Evolutionary conservation across 2,329 filamentous ascomycete genomes (phyloP), one percentile per base, ranked within the genome.

Genomic region (Aspergillus awamori): DNA sequence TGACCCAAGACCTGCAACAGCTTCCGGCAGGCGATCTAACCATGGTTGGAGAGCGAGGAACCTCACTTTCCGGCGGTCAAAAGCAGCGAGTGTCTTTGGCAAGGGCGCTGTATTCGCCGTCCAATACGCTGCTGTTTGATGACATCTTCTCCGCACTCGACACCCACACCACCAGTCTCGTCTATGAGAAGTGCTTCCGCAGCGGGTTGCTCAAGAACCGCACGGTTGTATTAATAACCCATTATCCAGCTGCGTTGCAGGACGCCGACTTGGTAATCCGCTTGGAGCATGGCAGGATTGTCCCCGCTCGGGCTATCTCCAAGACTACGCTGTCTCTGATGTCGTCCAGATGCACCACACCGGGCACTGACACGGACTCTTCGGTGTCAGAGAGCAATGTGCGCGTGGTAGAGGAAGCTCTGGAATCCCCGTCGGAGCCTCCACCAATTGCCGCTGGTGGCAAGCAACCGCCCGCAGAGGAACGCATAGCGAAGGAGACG

Each of bases 31-130:
- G 85, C 17, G 87, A 89, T 63, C 74, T 83, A 48, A 86, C 84
- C 0, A 79, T 83, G 62, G 84, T 89, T 7, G 86, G 86, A 22
- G 86, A 88, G 70, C 86, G 86, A 47, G 86, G 86, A 0, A 83
- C 87, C 13, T 86, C 86, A 2, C 78, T 89, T 0, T 88, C 86
- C 0, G 87, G 87, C 3, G 87, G 87, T 0, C 87, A 89, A 64
- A 86, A 84, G 63, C 86, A 86, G 0, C 81, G 87, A 5, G 85
- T 89, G 38, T 83, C 84, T 11, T 70, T 87, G 36, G 85, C 85
- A 1, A 78, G 85, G 59, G 82, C 84, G 6, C 69, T 87, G 1
- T 87, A 87, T 69, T 86, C 84, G 1, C 82, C 82, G 57, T 80
- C 85, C 0, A 77, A 82, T 1, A 76, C 86, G 2, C 74, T 87